Evolutionary conservation across 2,329 filamentous ascomycete species (phyloP).

Genomic region (Talaromyces rugulosus): DNA sequence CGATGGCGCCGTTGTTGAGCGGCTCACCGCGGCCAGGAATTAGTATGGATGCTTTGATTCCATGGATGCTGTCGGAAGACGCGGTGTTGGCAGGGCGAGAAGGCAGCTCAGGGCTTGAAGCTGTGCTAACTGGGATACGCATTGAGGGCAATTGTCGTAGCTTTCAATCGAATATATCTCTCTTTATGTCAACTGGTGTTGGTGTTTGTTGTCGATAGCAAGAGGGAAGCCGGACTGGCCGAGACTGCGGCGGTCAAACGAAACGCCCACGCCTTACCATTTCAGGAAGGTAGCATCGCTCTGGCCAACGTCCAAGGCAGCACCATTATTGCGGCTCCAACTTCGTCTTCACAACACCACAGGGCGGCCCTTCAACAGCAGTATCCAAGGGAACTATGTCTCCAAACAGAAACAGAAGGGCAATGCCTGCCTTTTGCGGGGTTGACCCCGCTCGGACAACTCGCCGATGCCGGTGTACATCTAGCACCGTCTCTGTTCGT

Average conservation of each 20-base stretch:
- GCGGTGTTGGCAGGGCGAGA: background rate
- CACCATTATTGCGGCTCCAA: background rate
- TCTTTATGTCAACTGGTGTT: background rate
- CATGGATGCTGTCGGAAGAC: background rate
- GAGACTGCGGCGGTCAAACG: background rate
- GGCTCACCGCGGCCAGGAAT: slow-evolving; percentile 48
- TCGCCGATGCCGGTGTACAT: background rate
- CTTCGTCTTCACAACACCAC: background rate
- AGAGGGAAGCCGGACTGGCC: background rate
- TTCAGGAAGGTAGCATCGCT: slow-evolving; percentile 8
- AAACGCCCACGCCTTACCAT: background rate
- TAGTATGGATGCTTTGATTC: slow-evolving; percentile 27
- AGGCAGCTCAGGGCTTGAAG: slow-evolving; percentile 1
- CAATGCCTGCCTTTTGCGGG: background rate
- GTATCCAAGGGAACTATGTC: background rate
- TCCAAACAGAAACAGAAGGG: background rate
- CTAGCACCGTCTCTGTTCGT: background rate
- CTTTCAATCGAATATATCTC: background rate
- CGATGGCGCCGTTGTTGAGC: slow-evolving; percentile 35
- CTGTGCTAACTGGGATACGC: background rate
- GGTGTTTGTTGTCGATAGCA: no score
- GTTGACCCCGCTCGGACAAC: background rate
- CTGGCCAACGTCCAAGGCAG: background rate
- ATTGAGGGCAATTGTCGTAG: background rate
- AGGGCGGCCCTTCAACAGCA: background rate